Base-by-base conservation (phyloP, 2,329 filamentous ascomycete genomes). In the Westerdykella ornata region DNA sequence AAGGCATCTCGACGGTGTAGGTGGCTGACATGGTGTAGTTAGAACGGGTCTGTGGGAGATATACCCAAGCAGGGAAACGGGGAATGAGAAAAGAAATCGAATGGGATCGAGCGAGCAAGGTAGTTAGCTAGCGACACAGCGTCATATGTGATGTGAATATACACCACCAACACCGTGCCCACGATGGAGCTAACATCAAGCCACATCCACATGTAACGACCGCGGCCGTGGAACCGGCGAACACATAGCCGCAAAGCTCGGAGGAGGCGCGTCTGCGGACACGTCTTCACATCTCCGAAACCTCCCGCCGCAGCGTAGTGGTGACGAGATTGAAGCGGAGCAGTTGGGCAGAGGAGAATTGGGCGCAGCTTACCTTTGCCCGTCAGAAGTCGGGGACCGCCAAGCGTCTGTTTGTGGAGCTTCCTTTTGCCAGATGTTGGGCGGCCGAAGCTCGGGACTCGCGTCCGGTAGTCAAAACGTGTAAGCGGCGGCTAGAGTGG, bases 1-100 rank as follows among this genome's bases (percentile, higher is more conserved):
- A 61, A 43, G 62, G 59, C 60, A 64, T 65, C 38, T 58, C 62
- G 46, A 56, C 34, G 22, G 22, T 9, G 22, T 26, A 11, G 16
- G 42, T 44, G 37, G 54, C 51, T 47, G 60, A 60, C 60, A 63
- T 66, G 45, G 3, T 33, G 39, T 14, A 28, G 45, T 45, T 39
- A 49, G 41, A 35, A 36, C 20, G 29, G 14, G 26, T 15, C 14
- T 19, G 11, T 14, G 14, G 26, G 20, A 29, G n/a, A 38, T 39
- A 18, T 29, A 31, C n/a, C 16, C 12, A 17, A 32, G 35, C 34
- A 35, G 35, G 18, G 39, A 29, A 18, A 12, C 12, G 33, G 37
- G 42, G 42, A 41, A 43, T 28, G 29, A 14, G 19, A 35, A 34
- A 28, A 28, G 37, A 20, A 37, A 9, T 29, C 32, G 37, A 28